Conservation (phyloP, 768 basidiomycete genomes). For the Butyriboletus loyo region DNA sequence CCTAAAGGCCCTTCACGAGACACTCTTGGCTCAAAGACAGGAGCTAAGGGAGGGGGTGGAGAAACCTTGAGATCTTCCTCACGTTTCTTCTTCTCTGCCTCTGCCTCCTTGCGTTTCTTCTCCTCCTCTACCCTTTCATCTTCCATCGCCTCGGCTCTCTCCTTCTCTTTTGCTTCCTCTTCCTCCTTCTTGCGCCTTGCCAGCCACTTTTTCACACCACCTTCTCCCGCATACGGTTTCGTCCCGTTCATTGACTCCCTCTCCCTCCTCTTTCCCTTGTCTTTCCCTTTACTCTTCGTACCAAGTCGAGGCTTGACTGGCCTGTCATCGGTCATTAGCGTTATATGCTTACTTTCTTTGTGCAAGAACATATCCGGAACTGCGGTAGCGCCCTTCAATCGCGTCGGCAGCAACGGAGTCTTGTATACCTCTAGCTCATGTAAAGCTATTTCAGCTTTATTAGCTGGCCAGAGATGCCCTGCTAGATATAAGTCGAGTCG, state of each 20-base stretch:
- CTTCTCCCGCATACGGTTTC: constrained; percentile 77
- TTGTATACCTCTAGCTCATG: constrained; percentile 76
- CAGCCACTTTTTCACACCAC: constrained; percentile 75
- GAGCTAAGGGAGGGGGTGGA: constrained; percentile 13
- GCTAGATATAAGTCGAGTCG: constrained; percentile 20
- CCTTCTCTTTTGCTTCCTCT: constrained; percentile 42
- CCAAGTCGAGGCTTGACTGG: constrained; percentile 47
- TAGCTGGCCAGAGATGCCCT: constrained; percentile 35
- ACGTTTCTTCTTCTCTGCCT: constrained; percentile 15
- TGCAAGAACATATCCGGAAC: constrained; percentile 66
- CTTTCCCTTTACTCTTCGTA: constrained; percentile 37
- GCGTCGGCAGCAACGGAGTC: constrained; percentile 73
- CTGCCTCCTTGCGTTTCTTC: constrained; percentile 18
- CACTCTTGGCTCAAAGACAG: constrained; percentile 19
- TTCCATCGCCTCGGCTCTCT: constrained; percentile 33
- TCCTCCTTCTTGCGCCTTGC: constrained; percentile 60
- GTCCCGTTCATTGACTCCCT: constrained; percentile 46
- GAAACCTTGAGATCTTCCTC: constrained; percentile 19
- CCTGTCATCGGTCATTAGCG: constrained; percentile 62
- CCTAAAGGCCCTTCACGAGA: constrained; percentile 17
- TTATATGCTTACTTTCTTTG: constrained; percentile 39
- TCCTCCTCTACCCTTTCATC: constrained; percentile 33
- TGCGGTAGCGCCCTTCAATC: constrained; percentile 38
- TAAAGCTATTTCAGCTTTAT: constrained; percentile 62
- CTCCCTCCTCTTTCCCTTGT: constrained; percentile 35